A percentile compares a stretch with the other conserved stretches of the same genome.
Evolutionary conservation across 2,329 filamentous ascomycete species (phyloP).

Genomic region (Paraphaeosphaeria sporulosa): DNA sequence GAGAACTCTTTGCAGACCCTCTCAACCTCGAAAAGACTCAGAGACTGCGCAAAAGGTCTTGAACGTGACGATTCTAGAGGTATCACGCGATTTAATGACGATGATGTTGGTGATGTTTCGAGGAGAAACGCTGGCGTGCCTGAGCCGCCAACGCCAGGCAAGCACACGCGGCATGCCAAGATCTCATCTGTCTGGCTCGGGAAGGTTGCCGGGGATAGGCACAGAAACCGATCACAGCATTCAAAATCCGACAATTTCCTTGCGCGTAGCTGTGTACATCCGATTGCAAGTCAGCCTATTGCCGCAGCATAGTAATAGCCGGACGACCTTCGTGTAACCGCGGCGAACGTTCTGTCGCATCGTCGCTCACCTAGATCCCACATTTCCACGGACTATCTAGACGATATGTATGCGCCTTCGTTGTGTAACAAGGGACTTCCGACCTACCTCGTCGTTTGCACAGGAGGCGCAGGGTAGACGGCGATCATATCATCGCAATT

Average conservation of each 20-base stretch:
- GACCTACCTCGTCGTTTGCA: not conserved
- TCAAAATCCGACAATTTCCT: not conserved
- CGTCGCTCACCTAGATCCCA: not conserved
- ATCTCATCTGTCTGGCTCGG: not conserved
- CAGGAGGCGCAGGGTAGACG: not conserved
- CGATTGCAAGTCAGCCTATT: not conserved
- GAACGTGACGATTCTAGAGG: not conserved
- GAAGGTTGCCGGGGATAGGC: not conserved
- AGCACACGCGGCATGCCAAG: not conserved
- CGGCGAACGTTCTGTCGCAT: not conserved
- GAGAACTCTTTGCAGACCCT: not conserved
- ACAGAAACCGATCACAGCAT: not conserved
- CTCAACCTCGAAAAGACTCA: not conserved
- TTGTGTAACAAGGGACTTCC: not conserved
- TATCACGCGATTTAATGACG: conserved; percentile 6
- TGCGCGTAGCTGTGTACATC: not conserved
- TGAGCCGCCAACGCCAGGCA: not conserved
- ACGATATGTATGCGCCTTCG: not conserved
- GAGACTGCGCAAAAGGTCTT: not conserved
- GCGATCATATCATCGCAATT: not conserved
- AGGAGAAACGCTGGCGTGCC: conserved; percentile 11
- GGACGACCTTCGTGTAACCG: not conserved
- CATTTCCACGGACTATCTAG: not conserved
- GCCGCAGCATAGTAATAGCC: not conserved
- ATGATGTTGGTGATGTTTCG: conserved; percentile 6